Conservation (phyloP, 805 yeast species). For the Candida endomychidarum region DNA sequence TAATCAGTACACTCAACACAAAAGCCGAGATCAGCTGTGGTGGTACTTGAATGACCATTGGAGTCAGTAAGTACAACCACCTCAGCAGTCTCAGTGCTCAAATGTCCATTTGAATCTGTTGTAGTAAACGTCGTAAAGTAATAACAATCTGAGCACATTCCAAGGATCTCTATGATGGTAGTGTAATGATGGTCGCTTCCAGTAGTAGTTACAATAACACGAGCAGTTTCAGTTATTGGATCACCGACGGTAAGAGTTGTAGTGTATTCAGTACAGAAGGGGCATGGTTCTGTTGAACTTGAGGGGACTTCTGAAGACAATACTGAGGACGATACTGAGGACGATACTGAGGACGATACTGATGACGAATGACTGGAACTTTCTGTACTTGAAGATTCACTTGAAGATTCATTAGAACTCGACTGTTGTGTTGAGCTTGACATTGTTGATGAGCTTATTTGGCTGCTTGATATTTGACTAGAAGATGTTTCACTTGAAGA, state of each 20-base stretch:
- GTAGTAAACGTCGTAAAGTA: slow-evolving; percentile 14
- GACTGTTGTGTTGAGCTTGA: too few relatives aligned
- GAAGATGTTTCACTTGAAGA: too few relatives aligned
- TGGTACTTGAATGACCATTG: slow-evolving; percentile 14
- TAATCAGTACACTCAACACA: slow-evolving; percentile 13
- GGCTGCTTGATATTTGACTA: too few relatives aligned
- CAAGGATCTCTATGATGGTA: slow-evolving; percentile 15
- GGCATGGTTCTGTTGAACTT: too few relatives aligned
- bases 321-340: too few relatives aligned
- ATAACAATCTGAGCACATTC: slow-evolving; percentile 6
- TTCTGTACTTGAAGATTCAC: too few relatives aligned
- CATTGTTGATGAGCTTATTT: too few relatives aligned
- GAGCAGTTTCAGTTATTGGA: slow-evolving; percentile 13
- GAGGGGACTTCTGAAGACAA: too few relatives aligned
- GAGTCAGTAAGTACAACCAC: slow-evolving; percentile 16
- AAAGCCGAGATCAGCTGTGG: slow-evolving; percentile 12
- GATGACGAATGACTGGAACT: too few relatives aligned
- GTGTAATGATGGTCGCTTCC: slow-evolving; percentile 10
- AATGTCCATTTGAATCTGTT: slow-evolving; percentile 12
- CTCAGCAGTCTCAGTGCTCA: slow-evolving; percentile 13
- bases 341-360: too few relatives aligned
- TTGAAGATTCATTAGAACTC: too few relatives aligned
- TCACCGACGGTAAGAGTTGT: slow-evolving; percentile 12
- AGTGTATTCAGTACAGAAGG: background rate
- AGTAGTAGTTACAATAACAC: slow-evolving; percentile 13